Base-by-base conservation (phyloP, 345 rosid species). In the Bruguiera gymnorhiza region DNA sequence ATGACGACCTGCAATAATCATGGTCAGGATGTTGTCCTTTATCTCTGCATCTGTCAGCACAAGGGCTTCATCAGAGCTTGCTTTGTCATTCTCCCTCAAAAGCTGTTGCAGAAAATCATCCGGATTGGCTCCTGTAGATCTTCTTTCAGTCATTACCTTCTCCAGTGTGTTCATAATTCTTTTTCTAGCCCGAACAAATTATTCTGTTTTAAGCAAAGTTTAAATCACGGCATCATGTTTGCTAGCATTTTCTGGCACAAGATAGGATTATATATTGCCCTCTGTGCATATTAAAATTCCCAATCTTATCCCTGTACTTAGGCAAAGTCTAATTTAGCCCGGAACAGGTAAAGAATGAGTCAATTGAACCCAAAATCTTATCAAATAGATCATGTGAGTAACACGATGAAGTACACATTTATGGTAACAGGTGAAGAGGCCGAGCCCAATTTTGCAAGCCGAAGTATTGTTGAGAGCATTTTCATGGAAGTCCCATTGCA, bases 1-100 rank as follows among this genome's bases (percentile, higher is more conserved):
- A 27, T 16, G 46, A 63, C 60, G 15, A 88, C 97, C 93, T 85
- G 97, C 94, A 78, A 92, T 86, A 32, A 89, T 86, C 93, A 92
- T 86, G 72, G 93, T 92, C 74, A 89, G 74, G 60, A 92, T 83
- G 37, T 89, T 90, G 66, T 90, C 98, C 70, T 77, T 80, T 63
- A 90, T 88, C 84, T 93, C 96, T 39, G 76, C 76, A 69, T 83
- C 85, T 16, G 85, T 79, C 72, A 88, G 70, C 69, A 51, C 79
- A 30, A 54, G 68, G 30, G 53, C 68, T 54, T 65, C 75, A 23
- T 72, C 37, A 27, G 74, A 65, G 64, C 71, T 63, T 39, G 76
- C 29, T 48, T 65, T 62, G 39, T 72, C 68, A n/a, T 82, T 78
- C 23, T 69, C 65, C 29, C 64, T 48, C 52, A 90, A 39, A 39